phyloP scores from a whole-genome alignment of 345 rosid genomes.

The Reutealis trisperma region DNA sequence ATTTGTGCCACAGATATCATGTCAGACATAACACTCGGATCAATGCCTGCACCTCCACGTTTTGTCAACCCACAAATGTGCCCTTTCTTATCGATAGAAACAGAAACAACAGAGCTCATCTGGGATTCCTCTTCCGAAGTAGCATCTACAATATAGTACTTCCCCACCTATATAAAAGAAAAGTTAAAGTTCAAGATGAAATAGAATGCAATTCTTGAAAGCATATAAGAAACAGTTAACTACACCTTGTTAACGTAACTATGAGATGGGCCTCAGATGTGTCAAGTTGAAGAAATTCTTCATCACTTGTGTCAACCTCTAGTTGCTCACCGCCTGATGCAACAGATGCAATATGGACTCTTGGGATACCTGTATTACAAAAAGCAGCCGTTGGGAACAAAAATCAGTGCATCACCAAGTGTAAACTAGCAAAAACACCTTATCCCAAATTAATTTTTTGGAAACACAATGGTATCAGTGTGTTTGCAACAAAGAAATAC shows the following conservation, averaged over 20 bases:
- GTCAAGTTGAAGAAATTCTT: constrained; percentile 84
- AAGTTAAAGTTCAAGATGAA: not conserved
- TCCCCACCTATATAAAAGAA: constrained; percentile 55
- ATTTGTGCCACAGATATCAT: constrained; percentile 83
- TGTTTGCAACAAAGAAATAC: not conserved
- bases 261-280: constrained; percentile 73
- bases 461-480: not conserved
- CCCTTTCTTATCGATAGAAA: constrained; percentile 68
- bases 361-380: constrained; percentile 88
- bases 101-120: constrained; percentile 85
- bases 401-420: not conserved
- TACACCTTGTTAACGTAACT: constrained; percentile 74
- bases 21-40: constrained; percentile 77
- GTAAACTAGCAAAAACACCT: not conserved
- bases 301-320: constrained; percentile 88
- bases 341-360: constrained; percentile 59
- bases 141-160: constrained; percentile 78
- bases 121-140: constrained; percentile 94
- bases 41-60: constrained; percentile 83
- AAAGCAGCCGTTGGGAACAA: constrained; percentile 71
- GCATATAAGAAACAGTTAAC: not conserved
- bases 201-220: not conserved
- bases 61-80: constrained; percentile 77
- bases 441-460: not conserved
- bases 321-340: constrained; percentile 71